Conservation (phyloP, 164 flowering plant species). For the Stephania japonica region DNA sequence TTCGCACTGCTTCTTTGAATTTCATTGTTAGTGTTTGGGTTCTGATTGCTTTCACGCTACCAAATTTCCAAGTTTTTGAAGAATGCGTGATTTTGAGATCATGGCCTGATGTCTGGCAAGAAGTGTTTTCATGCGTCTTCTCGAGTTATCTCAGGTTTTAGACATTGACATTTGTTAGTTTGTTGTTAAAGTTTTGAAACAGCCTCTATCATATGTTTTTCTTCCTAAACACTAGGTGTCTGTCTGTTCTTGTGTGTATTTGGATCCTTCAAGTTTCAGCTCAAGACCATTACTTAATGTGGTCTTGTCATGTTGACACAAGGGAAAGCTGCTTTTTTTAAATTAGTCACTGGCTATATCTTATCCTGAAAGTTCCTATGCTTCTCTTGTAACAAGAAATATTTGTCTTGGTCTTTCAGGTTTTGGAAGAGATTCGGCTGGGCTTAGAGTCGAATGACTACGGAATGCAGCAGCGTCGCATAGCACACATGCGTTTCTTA, state of each 20-base stretch:
- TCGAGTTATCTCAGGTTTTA: neutral
- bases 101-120: no score
- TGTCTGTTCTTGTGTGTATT: neutral
- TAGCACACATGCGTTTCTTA: conserved; percentile 89
- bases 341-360: neutral
- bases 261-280: neutral
- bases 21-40: no score
- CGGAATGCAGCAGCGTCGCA: conserved; percentile 87
- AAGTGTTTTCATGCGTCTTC: no score
- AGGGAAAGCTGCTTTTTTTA: neutral
- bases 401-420: conserved; percentile 37
- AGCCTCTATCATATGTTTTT: neutral
- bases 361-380: neutral
- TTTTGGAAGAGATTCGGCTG: conserved; percentile 81
- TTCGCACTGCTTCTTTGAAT: no score
- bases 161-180: neutral
- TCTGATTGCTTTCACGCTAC: no score
- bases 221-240: neutral
- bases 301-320: neutral
- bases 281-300: neutral
- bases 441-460: conserved; percentile 91
- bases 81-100: no score
- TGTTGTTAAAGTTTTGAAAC: no score
- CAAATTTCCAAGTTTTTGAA: no score
- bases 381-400: neutral